These are phyloP conservation scores for Picochlorum sp. DNA, from an alignment of 139 green algal genomes.

Conservation along the genomic window DNA sequence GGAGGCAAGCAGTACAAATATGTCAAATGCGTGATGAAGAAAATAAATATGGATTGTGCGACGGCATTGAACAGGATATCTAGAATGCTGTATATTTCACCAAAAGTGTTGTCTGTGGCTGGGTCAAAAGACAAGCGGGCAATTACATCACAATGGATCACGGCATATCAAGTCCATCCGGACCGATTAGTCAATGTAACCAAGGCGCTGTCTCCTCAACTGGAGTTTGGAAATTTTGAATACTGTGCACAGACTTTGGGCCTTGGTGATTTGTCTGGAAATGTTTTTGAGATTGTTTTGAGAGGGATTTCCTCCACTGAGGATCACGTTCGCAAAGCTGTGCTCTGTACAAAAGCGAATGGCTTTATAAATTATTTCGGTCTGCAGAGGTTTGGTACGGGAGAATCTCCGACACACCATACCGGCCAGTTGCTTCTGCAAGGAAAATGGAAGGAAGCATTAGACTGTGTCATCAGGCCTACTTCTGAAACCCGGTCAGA, in stretches of 20 bases:
- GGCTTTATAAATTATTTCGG: slow-evolving; percentile 97
- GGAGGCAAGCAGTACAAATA: slow-evolving; percentile 34
- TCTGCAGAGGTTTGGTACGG: slow-evolving; percentile 87
- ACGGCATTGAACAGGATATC: slow-evolving; percentile 33
- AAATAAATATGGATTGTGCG: slow-evolving; percentile 82
- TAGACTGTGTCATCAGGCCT: slow-evolving; percentile 53
- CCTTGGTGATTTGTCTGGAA: slow-evolving; percentile 71
- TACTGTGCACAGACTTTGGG: slow-evolving; percentile 32
- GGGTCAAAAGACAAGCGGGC: slow-evolving; percentile 95
- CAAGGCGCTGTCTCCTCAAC: slow-evolving; percentile 22
- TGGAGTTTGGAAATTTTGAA: slow-evolving; percentile 51
- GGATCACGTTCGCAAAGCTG: slow-evolving; percentile 33
- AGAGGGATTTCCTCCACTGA: slow-evolving; percentile 25
- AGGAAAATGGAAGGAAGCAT: slow-evolving; percentile 59
- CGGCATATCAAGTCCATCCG: slow-evolving; percentile 51
- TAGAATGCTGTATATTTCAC: slow-evolving; percentile 23
- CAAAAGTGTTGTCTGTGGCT: slow-evolving; percentile 42
- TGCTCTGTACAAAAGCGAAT: slow-evolving; percentile 26
- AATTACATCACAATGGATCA: slow-evolving; percentile 74
- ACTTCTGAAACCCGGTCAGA: slow-evolving; percentile 18
- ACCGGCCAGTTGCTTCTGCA: slow-evolving; percentile 63
- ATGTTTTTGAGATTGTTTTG: slow-evolving; percentile 74
- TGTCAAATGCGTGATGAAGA: slow-evolving; percentile 71
- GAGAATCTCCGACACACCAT: slow-evolving; percentile 63
- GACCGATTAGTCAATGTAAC: slow-evolving; percentile 18